Evolutionary conservation across 2,329 filamentous ascomycete species (phyloP).

Genomic region (Oidium heveae): DNA sequence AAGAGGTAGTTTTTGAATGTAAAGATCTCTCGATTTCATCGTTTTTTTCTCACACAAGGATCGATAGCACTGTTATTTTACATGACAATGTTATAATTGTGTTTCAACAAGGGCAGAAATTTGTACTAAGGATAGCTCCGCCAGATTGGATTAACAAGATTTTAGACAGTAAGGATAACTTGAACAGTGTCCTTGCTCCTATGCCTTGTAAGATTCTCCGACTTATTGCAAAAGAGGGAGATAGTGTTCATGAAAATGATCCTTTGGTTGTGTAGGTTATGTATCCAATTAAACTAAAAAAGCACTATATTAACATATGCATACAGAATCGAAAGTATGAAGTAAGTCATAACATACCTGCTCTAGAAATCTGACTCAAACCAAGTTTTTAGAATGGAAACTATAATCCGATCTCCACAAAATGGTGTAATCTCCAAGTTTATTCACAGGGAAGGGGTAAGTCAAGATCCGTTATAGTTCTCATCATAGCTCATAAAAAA

Average conservation of each 20-base stretch:
- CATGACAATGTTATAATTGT: slow-evolving; percentile 40
- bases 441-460: slow-evolving; percentile 49
- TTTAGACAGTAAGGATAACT: slow-evolving; percentile 53
- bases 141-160: slow-evolving; percentile 75
- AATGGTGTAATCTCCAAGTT: slow-evolving; percentile 45
- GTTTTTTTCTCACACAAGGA: slow-evolving; percentile 59
- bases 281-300: slow-evolving; percentile 8
- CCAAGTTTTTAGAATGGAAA: slow-evolving; percentile 34
- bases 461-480: slow-evolving; percentile 11
- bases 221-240: slow-evolving; percentile 65
- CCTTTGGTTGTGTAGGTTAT: slow-evolving; percentile 52
- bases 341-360: slow-evolving; percentile 13
- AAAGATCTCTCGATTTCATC: slow-evolving; percentile 24
- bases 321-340: slow-evolving; percentile 56
- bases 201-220: slow-evolving; percentile 95
- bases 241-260: slow-evolving; percentile 62
- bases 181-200: slow-evolving; percentile 66
- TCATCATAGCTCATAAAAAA: background rate
- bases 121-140: slow-evolving; percentile 27
- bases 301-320: background rate
- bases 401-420: slow-evolving; percentile 54
- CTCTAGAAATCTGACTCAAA: background rate
- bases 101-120: slow-evolving; percentile 45
- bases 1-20: slow-evolving; percentile 21
- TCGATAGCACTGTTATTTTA: slow-evolving; percentile 52